A percentile compares a stretch with the other conserved stretches of the same genome.
These are phyloP conservation scores for Asterella californica DNA, from an alignment of 225 moss, liverwort and hornwort genomes.

Conservation along the genomic window DNA sequence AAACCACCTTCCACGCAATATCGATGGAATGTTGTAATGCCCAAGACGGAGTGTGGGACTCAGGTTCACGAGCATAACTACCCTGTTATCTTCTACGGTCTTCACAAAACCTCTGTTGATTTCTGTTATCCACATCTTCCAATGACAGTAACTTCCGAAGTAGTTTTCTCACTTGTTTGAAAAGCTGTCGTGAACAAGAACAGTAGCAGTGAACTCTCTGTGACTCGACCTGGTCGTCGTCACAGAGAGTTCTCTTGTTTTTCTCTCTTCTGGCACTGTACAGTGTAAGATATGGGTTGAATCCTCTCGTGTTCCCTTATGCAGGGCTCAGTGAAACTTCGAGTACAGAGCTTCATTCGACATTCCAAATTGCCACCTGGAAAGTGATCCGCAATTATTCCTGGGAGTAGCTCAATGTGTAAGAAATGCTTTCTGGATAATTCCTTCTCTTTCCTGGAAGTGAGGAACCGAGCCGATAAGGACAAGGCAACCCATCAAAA, in stretches of 20 bases:
- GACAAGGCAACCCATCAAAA: too few relatives aligned
- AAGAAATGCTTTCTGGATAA: too few relatives aligned
- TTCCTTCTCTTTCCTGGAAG: too few relatives aligned
- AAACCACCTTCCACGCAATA: too few relatives aligned
- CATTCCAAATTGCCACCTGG: not conserved
- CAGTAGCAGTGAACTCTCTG: not conserved
- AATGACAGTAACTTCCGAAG: not conserved
- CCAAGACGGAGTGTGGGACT: too few relatives aligned
- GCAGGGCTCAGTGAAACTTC: not conserved
- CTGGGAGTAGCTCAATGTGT: too few relatives aligned
- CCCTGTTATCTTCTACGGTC: too few relatives aligned
- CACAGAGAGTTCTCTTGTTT: not conserved
- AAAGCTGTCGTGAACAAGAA: too few relatives aligned
- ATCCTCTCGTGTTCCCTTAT: not conserved
- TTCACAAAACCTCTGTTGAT: not conserved
- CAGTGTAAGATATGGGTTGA: not conserved
- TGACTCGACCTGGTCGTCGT: not conserved
- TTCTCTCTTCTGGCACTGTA: not conserved
- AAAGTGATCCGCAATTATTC: too few relatives aligned
- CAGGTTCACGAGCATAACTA: too few relatives aligned
- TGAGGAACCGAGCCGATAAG: too few relatives aligned
- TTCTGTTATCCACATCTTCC: not conserved
- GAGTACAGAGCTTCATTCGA: not conserved
- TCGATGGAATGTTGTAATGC: too few relatives aligned
- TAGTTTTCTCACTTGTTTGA: not conserved